Evolutionary conservation across 306 rosid genomes (phyloP), one percentile per base, ranked within the genome.

Genomic region (Quercus parvula): DNA sequence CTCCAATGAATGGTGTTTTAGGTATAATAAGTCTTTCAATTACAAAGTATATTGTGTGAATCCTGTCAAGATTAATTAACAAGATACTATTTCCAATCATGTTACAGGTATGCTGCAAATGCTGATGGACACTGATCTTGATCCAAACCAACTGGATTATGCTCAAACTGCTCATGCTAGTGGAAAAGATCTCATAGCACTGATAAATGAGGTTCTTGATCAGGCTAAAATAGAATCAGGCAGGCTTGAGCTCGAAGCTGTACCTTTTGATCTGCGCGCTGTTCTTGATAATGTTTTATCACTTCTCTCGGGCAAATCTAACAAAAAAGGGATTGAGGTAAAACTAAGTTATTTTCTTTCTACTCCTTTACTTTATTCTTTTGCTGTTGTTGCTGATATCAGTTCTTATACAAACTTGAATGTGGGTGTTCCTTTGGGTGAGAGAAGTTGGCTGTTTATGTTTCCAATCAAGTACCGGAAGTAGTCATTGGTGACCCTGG

Each of bases 1-100:
- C 99, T 84, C 99, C 98, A 79, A 92, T 92, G 99, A 95, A 90
- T 79, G 98, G 99, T 74, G 98, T 92, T 80, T 90, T 95, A 92
- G 99, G 98, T 94, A 85, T 63, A 52, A 10, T 25, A 82, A 56
- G 22, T 77, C 77, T 20, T 56, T 46, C 10, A 80, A 72, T 59
- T 44, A 46, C 71, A 55, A 33, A 72, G 64, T 78, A 79, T 76
- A 73, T 80, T 71, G 17, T 78, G 46, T 59, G 27, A 28, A 63
- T 49, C 70, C 46, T 59, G 22, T 70, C 49, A 71, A 74, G 79
- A 22, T 76, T 63, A 24, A 78, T 78, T 81, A 66, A 52, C 59
- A 82, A 28, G 81, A 74, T 69, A 22, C 19, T 75, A 38, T 13
- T 55, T 79, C 69, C 68, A 35, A 79, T 79, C 44, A 67, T 76